These are phyloP conservation scores for Nakazawaea ernobii DNA, from an alignment of 805 yeast species.

Conservation along the genomic window DNA sequence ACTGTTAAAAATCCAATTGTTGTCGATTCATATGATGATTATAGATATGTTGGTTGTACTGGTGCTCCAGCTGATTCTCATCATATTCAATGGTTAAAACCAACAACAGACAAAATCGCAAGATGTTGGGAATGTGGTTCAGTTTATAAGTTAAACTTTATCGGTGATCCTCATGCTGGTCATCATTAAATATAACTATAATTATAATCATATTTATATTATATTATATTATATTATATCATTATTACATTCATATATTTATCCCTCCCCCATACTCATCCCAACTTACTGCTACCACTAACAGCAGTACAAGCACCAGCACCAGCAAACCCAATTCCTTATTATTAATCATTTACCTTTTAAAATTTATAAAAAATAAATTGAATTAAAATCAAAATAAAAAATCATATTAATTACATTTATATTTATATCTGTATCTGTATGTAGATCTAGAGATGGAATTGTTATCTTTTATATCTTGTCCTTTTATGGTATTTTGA, in stretches of 20 bases:
- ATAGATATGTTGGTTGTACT: slow-evolving; percentile 95
- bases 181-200: slow-evolving; percentile 30
- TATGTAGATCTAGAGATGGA: too few relatives aligned
- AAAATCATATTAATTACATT: neutral
- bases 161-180: slow-evolving; percentile 73
- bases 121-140: slow-evolving; percentile 99
- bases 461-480: too few relatives aligned
- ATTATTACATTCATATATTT: neutral
- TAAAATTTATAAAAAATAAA: too few relatives aligned
- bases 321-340: too few relatives aligned
- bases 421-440: neutral
- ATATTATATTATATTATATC: neutral
- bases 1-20: slow-evolving; percentile 85
- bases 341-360: too few relatives aligned
- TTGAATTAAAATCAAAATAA: too few relatives aligned
- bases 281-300: too few relatives aligned
- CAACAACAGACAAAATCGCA: slow-evolving; percentile 72
- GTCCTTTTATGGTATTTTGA: too few relatives aligned
- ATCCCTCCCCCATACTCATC: too few relatives aligned
- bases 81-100: slow-evolving; percentile 87
- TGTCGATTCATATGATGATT: slow-evolving; percentile 85
- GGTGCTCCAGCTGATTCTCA: slow-evolving; percentile 95
- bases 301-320: too few relatives aligned
- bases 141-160: slow-evolving; percentile 81
- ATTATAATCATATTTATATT: neutral